Conservation (phyloP, 106 monocot species). For the Triglochin maritima region DNA sequence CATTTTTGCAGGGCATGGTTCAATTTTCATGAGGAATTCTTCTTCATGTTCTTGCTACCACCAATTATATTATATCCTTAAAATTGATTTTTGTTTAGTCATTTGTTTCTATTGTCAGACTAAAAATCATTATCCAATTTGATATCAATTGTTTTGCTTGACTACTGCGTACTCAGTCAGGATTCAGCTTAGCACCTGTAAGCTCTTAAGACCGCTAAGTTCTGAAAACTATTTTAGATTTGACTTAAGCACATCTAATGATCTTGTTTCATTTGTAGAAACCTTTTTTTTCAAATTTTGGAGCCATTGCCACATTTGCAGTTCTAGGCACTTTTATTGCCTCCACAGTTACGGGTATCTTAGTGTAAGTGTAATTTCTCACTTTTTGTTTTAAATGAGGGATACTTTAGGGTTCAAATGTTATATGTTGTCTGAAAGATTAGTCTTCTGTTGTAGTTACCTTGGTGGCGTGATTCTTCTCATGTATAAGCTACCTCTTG, state of each 20-base stretch:
- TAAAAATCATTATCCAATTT: too few species aligned
- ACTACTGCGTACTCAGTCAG: constrained; percentile 75
- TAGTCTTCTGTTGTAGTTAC: constrained; percentile 42
- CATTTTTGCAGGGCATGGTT: constrained; percentile 64
- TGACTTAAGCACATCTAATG: too few species aligned
- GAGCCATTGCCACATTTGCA: constrained; percentile 95
- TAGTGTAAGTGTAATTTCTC: constrained; percentile 55
- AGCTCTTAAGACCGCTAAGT: constrained; percentile 12
- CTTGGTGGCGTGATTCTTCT: constrained; percentile 77
- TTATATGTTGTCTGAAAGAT: too few species aligned
- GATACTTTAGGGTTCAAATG: too few species aligned
- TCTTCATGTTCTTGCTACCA: constrained; percentile 94
- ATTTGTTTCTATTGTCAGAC: neutral
- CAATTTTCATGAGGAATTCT: constrained; percentile 99
- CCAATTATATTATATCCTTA: constrained; percentile 99
- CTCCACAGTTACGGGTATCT: constrained; percentile 67
- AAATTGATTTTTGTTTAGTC: neutral
- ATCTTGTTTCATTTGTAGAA: constrained; percentile 30
- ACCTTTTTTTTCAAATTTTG: constrained; percentile 99
- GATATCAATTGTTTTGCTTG: constrained; percentile 29
- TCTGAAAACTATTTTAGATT: neutral
- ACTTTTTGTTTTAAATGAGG: neutral
- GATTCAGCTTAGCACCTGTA: constrained; percentile 99
- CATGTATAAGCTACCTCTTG: constrained; percentile 84
- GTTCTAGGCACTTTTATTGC: constrained; percentile 92